Percentiles rank a stretch among this genome's conserved stretches.
phyloP scores from a whole-genome alignment of 371 early-diverging fungal genomes.

The Apophysomyces sp. region DNA sequence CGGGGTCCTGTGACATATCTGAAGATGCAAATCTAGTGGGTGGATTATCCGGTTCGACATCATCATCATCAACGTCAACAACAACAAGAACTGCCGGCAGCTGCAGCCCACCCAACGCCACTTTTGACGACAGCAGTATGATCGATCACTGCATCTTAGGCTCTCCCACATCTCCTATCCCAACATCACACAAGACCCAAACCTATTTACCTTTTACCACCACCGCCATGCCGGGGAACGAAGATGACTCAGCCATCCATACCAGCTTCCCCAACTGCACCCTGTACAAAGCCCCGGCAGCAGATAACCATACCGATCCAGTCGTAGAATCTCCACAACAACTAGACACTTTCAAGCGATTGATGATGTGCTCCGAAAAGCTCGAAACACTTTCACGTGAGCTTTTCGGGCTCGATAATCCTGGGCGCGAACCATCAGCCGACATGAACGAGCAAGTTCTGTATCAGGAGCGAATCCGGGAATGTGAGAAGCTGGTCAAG shows the following conservation, averaged over 20 bases:
- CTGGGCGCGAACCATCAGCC: background rate
- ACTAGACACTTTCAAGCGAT: slow-evolving; percentile 1
- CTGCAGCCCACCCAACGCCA: slow-evolving; percentile 4
- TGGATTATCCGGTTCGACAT: slow-evolving; percentile 1
- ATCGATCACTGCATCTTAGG: background rate
- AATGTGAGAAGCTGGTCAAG: slow-evolving; percentile 11
- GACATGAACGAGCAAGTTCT: background rate
- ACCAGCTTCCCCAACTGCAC: slow-evolving; percentile 4
- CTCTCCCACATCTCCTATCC: background rate
- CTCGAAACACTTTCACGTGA: slow-evolving; percentile 14
- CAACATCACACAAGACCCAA: slow-evolving; percentile 5
- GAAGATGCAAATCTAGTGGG: background rate
- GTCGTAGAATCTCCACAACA: background rate
- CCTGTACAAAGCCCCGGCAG: background rate
- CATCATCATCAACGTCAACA: slow-evolving; percentile 3
- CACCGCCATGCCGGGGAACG: background rate
- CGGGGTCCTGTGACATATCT: slow-evolving; percentile 1
- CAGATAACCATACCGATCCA: no score
- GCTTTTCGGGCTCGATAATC: slow-evolving; percentile 2
- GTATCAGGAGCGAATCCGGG: slow-evolving; percentile 8
- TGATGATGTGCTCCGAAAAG: slow-evolving; percentile 8
- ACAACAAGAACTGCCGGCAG: background rate
- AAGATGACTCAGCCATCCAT: slow-evolving; percentile 1
- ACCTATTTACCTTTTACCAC: background rate
- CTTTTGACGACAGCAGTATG: slow-evolving; percentile 5